Evolutionary conservation across 805 yeast genomes (phyloP).

Genomic region (Vanderwaltozyma yarrowii): DNA sequence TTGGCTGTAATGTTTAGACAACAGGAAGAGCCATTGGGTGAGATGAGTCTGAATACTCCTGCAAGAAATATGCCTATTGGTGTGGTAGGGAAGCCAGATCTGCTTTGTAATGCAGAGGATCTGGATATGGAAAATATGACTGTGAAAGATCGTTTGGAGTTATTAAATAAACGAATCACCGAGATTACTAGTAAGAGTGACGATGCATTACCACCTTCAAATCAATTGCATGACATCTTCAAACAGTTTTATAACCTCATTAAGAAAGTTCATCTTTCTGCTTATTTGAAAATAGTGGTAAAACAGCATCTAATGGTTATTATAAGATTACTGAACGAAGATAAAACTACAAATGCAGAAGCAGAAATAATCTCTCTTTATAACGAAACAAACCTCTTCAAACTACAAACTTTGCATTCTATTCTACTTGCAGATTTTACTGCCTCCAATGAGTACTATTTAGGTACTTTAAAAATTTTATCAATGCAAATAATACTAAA

Average conservation of each 20-base stretch:
- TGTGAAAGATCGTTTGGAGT: neutral
- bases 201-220: neutral
- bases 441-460: constrained; percentile 12
- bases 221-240: constrained; percentile 1
- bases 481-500: constrained; percentile 21
- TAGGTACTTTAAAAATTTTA: constrained; percentile 22
- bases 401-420: constrained; percentile 9
- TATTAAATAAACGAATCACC: constrained; percentile 3
- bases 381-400: constrained; percentile 15
- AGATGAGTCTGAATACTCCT: constrained; percentile 17
- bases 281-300: neutral
- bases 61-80: neutral
- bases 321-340: constrained; percentile 13
- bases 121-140: too few species aligned
- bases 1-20: too few species aligned
- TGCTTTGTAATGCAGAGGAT: neutral
- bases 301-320: constrained; percentile 19
- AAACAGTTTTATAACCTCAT: neutral
- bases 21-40: constrained; percentile 18
- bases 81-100: neutral
- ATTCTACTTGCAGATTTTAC: constrained; percentile 19
- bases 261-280: neutral
- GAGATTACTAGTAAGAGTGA: constrained; percentile 3
- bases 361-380: constrained; percentile 14
- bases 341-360: constrained; percentile 6